Percentiles rank a stretch among this genome's conserved stretches.
phyloP scores from a whole-genome alignment of 2,329 filamentous ascomycete genomes.

The Diaporthe capsici region DNA sequence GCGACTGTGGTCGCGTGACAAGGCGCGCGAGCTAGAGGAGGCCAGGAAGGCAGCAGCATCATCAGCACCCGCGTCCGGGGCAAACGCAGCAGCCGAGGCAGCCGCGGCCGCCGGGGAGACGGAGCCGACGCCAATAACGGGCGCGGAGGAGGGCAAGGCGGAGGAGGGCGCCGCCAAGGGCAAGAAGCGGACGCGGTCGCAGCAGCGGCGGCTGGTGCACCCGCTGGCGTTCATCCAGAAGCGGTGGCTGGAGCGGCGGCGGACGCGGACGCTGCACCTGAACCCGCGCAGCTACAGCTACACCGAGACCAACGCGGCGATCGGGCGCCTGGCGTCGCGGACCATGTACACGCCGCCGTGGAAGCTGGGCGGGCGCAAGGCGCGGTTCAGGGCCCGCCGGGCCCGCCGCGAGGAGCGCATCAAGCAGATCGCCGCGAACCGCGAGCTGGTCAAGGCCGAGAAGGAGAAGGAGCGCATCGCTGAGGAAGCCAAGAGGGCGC shows the following conservation, averaged over 20 bases:
- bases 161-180: slow-evolving; percentile 1
- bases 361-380: slow-evolving; percentile 65
- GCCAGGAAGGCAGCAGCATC: slow-evolving; percentile 37
- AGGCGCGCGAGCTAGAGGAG: slow-evolving; percentile 41
- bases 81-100: slow-evolving; percentile 14
- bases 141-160: slow-evolving; percentile 19
- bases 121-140: slow-evolving; percentile 5
- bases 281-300: slow-evolving; percentile 68
- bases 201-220: slow-evolving; percentile 37
- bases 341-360: slow-evolving; percentile 66
- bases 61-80: slow-evolving; percentile 16
- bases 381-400: slow-evolving; percentile 56
- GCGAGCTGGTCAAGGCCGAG: slow-evolving; percentile 46
- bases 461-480: slow-evolving; percentile 45
- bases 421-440: slow-evolving; percentile 42
- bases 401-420: slow-evolving; percentile 37
- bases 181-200: slow-evolving; percentile 30
- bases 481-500: slow-evolving; percentile 44
- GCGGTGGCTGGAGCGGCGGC: slow-evolving; percentile 47
- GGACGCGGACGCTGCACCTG: slow-evolving; percentile 63
- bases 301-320: slow-evolving; percentile 71
- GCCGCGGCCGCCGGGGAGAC: slow-evolving; percentile 20
- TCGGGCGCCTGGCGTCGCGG: slow-evolving; percentile 66
- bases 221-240: slow-evolving; percentile 39
- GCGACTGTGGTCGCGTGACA: slow-evolving; percentile 42